These are phyloP conservation scores for Eruca vesicaria DNA, from an alignment of 441 rosid genomes.

Conservation along the genomic window DNA sequence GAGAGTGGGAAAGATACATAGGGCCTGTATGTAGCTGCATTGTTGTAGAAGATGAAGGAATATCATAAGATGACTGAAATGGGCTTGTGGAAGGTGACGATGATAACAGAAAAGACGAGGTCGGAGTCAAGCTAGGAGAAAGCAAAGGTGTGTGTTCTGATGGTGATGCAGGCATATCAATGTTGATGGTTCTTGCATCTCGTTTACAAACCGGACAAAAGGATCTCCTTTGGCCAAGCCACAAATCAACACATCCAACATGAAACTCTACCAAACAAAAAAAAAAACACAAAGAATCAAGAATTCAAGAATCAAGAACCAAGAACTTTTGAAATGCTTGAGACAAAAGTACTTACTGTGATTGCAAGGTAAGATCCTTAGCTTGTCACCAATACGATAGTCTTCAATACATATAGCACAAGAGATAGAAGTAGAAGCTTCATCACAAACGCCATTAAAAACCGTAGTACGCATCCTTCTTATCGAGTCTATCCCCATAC, in stretches of 20 bases:
- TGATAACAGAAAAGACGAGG: constrained; percentile 45
- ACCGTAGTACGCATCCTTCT: constrained; percentile 71
- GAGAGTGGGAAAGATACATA: constrained; percentile 22
- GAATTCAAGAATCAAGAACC: neutral
- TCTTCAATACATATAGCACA: constrained; percentile 96
- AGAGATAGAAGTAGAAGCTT: constrained; percentile 63
- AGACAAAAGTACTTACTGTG: constrained; percentile 65
- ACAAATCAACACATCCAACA: constrained; percentile 22
- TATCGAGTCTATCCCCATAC: constrained; percentile 67
- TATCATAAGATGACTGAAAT: constrained; percentile 15
- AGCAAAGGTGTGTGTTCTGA: constrained; percentile 86
- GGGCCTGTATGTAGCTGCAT: constrained; percentile 18
- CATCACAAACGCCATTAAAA: no score
- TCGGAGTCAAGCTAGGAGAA: constrained; percentile 47
- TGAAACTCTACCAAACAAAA: constrained; percentile 27
- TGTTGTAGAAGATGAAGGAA: constrained; percentile 22
- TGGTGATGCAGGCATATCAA: constrained; percentile 73
- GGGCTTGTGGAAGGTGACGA: constrained; percentile 12
- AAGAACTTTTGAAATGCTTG: neutral
- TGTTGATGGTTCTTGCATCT: constrained; percentile 71
- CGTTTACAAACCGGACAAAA: constrained; percentile 95
- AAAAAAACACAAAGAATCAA: constrained; percentile 5
- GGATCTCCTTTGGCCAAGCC: constrained; percentile 37
- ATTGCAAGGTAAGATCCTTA: constrained; percentile 83
- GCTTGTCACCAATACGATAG: constrained; percentile 79